Evolutionary conservation across 106 monocot species (phyloP).

Genomic region (Dioscorea dumetorum): DNA sequence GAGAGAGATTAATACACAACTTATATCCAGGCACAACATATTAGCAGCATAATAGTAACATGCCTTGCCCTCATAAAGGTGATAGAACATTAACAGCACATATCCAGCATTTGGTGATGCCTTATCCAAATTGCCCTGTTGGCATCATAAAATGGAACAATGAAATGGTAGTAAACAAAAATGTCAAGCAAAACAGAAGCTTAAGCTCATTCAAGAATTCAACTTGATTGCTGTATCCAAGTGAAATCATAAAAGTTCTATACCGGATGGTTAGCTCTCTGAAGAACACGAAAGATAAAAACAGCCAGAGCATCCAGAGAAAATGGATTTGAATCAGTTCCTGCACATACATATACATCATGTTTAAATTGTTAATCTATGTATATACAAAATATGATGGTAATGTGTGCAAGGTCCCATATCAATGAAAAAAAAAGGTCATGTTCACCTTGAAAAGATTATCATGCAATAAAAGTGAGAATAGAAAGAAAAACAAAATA

Average conservation of each 20-base stretch:
- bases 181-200: background rate
- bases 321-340: constrained; percentile 90
- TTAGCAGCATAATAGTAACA: constrained; percentile 8
- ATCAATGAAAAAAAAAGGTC: too few species aligned
- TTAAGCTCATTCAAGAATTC: background rate
- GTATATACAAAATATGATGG: too few species aligned
- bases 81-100: constrained; percentile 94
- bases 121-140: constrained; percentile 89
- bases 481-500: background rate
- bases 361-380: too few species aligned
- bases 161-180: background rate
- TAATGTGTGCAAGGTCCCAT: too few species aligned
- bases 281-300: constrained; percentile 90
- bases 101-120: constrained; percentile 88
- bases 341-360: constrained; percentile 23
- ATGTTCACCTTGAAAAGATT: too few species aligned
- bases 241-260: background rate
- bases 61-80: constrained; percentile 97
- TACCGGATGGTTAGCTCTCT: constrained; percentile 96
- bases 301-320: constrained; percentile 97
- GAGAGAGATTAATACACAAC: background rate
- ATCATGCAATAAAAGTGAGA: too few species aligned
- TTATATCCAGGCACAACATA: background rate
- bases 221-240: background rate
- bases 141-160: background rate